phyloP scores from a whole-genome alignment of 805 yeast genomes.

The Wickerhamomyces canadensis region DNA sequence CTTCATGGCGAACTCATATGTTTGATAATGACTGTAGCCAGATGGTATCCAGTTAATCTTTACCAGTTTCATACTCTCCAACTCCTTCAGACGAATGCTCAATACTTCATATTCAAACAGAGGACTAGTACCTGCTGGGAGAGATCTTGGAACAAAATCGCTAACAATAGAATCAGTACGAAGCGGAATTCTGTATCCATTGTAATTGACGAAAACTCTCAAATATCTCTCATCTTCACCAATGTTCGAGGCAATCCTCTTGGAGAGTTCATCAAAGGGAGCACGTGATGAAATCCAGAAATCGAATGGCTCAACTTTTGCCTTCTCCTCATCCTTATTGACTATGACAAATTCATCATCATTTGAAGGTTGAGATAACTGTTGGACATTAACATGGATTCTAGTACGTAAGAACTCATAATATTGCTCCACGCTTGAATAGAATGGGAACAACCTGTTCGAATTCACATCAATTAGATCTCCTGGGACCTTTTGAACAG shows the following conservation, averaged over 20 bases:
- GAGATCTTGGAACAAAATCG: slow-evolving; percentile 29
- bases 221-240: slow-evolving; percentile 54
- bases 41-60: slow-evolving; percentile 68
- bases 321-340: slow-evolving; percentile 21
- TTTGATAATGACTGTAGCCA: slow-evolving; percentile 65
- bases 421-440: slow-evolving; percentile 36
- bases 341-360: slow-evolving; percentile 46
- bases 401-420: slow-evolving; percentile 55
- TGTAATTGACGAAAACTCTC: slow-evolving; percentile 58
- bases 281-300: slow-evolving; percentile 67
- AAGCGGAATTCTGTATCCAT: slow-evolving; percentile 51
- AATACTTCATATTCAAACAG: slow-evolving; percentile 71
- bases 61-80: slow-evolving; percentile 68
- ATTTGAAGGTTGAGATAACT: slow-evolving; percentile 34
- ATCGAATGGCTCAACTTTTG: slow-evolving; percentile 34
- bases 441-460: slow-evolving; percentile 26
- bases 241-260: slow-evolving; percentile 50
- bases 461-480: slow-evolving; percentile 8
- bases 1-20: slow-evolving; percentile 65
- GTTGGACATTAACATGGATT: slow-evolving; percentile 50
- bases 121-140: slow-evolving; percentile 30
- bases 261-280: slow-evolving; percentile 53
- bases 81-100: slow-evolving; percentile 66
- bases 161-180: slow-evolving; percentile 28
- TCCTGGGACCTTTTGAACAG: slow-evolving; percentile 21